phyloP scores from a whole-genome alignment of 768 basidiomycete species.

The Astraeus odoratus region DNA sequence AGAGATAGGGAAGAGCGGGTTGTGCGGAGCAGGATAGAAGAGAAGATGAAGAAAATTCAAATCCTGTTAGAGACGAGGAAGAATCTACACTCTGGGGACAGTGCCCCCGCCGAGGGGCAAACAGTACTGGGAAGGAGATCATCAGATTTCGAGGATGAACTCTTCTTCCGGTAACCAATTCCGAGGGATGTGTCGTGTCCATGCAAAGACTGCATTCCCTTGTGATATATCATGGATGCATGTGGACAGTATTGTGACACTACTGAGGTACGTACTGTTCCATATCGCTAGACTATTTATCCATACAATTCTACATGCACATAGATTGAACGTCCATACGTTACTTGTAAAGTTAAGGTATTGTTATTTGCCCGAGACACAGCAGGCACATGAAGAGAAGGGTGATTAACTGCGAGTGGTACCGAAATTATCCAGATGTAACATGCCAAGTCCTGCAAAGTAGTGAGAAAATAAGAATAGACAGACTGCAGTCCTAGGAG shows the following conservation, averaged over 20 bases:
- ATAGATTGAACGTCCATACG: not conserved
- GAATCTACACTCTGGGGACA: constrained; percentile 6
- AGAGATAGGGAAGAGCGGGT: constrained; percentile 34
- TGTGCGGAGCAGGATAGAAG: constrained; percentile 33
- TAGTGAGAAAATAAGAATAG: constrained; percentile 7
- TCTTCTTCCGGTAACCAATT: constrained; percentile 35
- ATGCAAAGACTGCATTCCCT: not conserved
- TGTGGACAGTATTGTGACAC: not conserved
- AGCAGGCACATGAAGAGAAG: not conserved
- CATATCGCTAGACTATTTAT: constrained; percentile 2
- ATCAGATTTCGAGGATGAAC: constrained; percentile 27
- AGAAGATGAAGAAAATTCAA: constrained; percentile 33
- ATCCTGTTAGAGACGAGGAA: constrained; percentile 19
- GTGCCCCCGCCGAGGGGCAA: constrained; percentile 6
- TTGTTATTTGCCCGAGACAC: not conserved
- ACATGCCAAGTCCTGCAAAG: constrained; percentile 2
- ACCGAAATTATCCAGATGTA: not conserved
- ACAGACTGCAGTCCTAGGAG: constrained; percentile 1
- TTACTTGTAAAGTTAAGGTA: not conserved
- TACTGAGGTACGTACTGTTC: not conserved
- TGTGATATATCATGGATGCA: not conserved
- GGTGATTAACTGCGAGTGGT: not conserved
- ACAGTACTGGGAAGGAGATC: too few relatives aligned
- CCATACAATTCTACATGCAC: not conserved
- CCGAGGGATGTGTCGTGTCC: not conserved